Evolutionary conservation across 331 rosid genomes (phyloP), one percentile per base, ranked within the genome.

Genomic region (Saraca asoca): DNA sequence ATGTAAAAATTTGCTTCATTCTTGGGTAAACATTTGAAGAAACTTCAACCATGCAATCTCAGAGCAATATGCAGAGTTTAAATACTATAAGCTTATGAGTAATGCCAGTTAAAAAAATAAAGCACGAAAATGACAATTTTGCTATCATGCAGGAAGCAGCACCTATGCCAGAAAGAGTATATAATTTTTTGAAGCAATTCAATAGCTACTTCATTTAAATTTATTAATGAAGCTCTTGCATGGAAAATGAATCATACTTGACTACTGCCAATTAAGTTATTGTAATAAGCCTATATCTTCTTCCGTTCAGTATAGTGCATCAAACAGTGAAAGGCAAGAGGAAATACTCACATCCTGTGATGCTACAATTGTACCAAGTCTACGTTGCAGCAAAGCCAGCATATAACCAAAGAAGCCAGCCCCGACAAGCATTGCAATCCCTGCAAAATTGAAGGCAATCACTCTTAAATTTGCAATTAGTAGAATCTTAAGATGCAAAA

Each of bases 381-480:
- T 75, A 6, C 87, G 75, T 74, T 91, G 97, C 75, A 91, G 84
- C 80, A 91, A 78, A 35, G 97, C 97, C 75, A 91, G 56, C 89
- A 91, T 85, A 71, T 91, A 91, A 66, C 97, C 97, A 62, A 91
- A 88, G 85, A 91, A 91, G 55, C 90, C 97, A 72, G 97, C 91
- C 19, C 85, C 96, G 12, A 79, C 62, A 62, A 91, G 95, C 88
- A 86, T 72, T 31, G 87, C 96, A 69, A 85, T 78, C 38, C 97
- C 97, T 91, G 81, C 51, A 61, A 70, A 29, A 59, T 73, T 42
- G 48, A 64, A 59, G 61, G 48, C 20, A 70, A 78, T 64, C 58
- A 43, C 62, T 70, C 52, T 48, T 68, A 24, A 49, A 62, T 67
- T 34, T 42, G 45, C 33, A 57, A 64, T 61, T 31, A 46, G 44